Conservation (phyloP, 768 basidiomycete genomes). For the Tylopilus plumbeoviolaceoides region DNA sequence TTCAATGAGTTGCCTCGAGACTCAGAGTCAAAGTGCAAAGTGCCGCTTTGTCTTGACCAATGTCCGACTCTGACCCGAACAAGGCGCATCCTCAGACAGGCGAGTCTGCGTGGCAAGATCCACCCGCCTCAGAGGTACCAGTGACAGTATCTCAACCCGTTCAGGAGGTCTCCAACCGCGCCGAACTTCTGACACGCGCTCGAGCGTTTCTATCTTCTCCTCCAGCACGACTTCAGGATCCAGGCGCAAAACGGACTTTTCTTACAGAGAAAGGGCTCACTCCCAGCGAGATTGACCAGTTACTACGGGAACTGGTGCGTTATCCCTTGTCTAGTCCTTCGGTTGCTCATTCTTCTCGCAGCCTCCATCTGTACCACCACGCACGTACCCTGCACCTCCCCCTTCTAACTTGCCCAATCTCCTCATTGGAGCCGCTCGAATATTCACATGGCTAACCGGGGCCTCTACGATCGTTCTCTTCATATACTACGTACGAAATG, state of each 20-base stretch:
- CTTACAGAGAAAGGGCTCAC: constrained; percentile 67
- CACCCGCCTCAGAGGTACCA: background rate
- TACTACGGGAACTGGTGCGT: constrained; percentile 56
- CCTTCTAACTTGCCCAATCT: constrained; percentile 68
- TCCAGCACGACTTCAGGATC: constrained; percentile 57
- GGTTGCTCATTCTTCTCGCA: constrained; percentile 15
- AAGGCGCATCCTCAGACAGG: background rate
- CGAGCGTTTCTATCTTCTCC: constrained; percentile 64
- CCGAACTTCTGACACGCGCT: constrained; percentile 51
- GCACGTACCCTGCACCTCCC: constrained; percentile 66
- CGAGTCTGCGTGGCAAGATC: background rate
- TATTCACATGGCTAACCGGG: constrained; percentile 65
- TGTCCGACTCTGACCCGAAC: constrained; percentile 16
- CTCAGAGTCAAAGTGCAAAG: no score
- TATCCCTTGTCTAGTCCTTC: background rate
- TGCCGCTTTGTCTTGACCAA: background rate
- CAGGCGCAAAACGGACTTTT: constrained; percentile 54
- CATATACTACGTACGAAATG: constrained; percentile 57
- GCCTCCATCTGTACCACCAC: constrained; percentile 57
- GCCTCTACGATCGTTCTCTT: constrained; percentile 55
- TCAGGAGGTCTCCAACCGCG: constrained; percentile 25
- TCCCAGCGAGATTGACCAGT: constrained; percentile 52
- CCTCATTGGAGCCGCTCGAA: constrained; percentile 54
- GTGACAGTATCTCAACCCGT: background rate
- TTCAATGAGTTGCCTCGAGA: no score